These are phyloP conservation scores for Diutina ranongensis DNA, from an alignment of 1,139 yeast genomes.

Conservation along the genomic window DNA sequence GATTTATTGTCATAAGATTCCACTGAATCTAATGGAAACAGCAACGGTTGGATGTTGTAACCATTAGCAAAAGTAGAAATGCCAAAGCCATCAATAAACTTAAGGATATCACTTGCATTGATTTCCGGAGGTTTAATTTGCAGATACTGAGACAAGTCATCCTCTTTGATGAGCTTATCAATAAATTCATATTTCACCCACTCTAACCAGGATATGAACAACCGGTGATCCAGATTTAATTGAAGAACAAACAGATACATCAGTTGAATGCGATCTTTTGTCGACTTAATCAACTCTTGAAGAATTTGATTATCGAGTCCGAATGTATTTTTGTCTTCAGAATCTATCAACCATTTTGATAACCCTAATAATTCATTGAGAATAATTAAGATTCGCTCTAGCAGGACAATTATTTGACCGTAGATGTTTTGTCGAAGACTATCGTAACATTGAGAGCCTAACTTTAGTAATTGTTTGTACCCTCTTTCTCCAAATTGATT, in stretches of 20 bases:
- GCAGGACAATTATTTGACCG: not conserved
- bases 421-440: not conserved
- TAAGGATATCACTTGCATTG: not conserved
- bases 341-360: not conserved
- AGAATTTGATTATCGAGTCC: not conserved
- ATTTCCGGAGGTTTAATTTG: not conserved
- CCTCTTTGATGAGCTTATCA: constrained; percentile 1
- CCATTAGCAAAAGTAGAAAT: not conserved
- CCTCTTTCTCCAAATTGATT: constrained; percentile 61
- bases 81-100: not conserved
- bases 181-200: constrained; percentile 3
- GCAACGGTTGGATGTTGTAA: not conserved
- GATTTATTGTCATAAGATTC: too few species aligned
- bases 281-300: not conserved
- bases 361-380: not conserved
- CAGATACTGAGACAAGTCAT: not conserved
- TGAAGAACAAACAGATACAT: not conserved
- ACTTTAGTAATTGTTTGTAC: constrained; percentile 42
- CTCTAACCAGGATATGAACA: not conserved
- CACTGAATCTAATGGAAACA: too few species aligned
- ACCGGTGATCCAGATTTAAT: not conserved
- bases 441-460: constrained; percentile 20
- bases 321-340: not conserved
- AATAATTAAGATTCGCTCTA: not conserved
- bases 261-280: not conserved